Evolutionary conservation across 2,329 filamentous ascomycete genomes (phyloP).

Genomic region (Periglandula ipomoeae): DNA sequence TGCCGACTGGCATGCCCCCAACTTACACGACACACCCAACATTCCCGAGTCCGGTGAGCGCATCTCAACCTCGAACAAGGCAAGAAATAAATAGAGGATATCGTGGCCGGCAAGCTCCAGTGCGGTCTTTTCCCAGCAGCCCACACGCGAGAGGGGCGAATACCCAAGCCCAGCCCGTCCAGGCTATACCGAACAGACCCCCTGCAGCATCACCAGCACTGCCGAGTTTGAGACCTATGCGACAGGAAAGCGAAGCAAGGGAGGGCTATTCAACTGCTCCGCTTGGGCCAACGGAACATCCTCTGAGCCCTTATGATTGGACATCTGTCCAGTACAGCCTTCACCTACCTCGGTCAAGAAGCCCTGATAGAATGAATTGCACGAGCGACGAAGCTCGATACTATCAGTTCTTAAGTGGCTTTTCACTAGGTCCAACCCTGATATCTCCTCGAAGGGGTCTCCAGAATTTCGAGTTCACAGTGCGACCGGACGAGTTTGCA

Average conservation of each 20-base stretch:
- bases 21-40: not conserved
- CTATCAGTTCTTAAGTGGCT: conserved; percentile 49
- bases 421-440: conserved; percentile 37
- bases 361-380: conserved; percentile 34
- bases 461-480: conserved; percentile 37
- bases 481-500: conserved; percentile 27
- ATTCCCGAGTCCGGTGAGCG: not conserved
- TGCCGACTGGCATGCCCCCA: not conserved
- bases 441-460: conserved; percentile 25
- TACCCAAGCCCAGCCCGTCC: not conserved
- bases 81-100: not conserved
- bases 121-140: not conserved
- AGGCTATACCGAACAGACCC: not conserved
- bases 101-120: not conserved
- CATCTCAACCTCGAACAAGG: not conserved
- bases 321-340: conserved; percentile 33
- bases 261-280: conserved; percentile 1
- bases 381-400: conserved; percentile 23
- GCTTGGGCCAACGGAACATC: conserved; percentile 25
- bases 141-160: not conserved
- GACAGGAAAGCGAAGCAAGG: not conserved
- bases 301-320: conserved; percentile 30
- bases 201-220: not conserved
- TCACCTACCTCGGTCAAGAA: conserved; percentile 38
- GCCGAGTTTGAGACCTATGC: not conserved